These are phyloP conservation scores for Pleurotus tuoliensis DNA, from an alignment of 768 basidiomycete genomes.

Conservation along the genomic window DNA sequence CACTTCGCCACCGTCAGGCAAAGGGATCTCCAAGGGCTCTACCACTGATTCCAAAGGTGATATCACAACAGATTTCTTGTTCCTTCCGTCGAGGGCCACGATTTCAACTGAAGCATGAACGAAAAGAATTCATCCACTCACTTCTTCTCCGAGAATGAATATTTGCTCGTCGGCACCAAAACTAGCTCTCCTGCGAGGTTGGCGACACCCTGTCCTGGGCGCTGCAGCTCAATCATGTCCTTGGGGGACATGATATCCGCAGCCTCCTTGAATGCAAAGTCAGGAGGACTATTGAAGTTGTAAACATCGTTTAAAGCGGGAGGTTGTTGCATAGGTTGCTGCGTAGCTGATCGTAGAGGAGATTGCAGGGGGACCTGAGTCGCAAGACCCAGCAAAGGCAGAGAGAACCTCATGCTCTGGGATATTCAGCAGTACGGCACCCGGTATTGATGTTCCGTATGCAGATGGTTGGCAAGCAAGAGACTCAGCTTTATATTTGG, in stretches of 20 bases:
- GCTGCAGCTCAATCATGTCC: constrained; percentile 63
- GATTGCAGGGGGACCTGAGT: constrained; percentile 47
- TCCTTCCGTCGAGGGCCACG: constrained; percentile 35
- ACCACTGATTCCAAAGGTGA: constrained; percentile 50
- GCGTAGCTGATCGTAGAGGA: constrained; percentile 15
- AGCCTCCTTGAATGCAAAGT: constrained; percentile 59
- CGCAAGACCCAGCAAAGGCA: constrained; percentile 51
- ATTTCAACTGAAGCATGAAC: too few relatives aligned
- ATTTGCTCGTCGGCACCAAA: constrained; percentile 61
- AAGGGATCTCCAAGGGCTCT: constrained; percentile 48
- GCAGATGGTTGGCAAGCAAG: not conserved
- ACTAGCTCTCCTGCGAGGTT: constrained; percentile 69
- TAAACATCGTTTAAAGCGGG: not conserved
- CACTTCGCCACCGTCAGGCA: constrained; percentile 65
- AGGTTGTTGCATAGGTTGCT: constrained; percentile 19
- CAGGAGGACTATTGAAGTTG: constrained; percentile 14
- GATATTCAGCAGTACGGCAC: not conserved
- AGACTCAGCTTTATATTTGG: not conserved
- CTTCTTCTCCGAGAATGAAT: constrained; percentile 72
- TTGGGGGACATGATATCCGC: constrained; percentile 64
- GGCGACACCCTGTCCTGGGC: constrained; percentile 64
- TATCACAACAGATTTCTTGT: constrained; percentile 64
- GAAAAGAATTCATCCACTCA: constrained; percentile 27
- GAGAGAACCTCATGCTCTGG: constrained; percentile 50
- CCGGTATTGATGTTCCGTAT: not conserved